These are phyloP conservation scores for Fusarium citri DNA, from an alignment of 2,329 filamentous ascomycete species.

Conservation along the genomic window DNA sequence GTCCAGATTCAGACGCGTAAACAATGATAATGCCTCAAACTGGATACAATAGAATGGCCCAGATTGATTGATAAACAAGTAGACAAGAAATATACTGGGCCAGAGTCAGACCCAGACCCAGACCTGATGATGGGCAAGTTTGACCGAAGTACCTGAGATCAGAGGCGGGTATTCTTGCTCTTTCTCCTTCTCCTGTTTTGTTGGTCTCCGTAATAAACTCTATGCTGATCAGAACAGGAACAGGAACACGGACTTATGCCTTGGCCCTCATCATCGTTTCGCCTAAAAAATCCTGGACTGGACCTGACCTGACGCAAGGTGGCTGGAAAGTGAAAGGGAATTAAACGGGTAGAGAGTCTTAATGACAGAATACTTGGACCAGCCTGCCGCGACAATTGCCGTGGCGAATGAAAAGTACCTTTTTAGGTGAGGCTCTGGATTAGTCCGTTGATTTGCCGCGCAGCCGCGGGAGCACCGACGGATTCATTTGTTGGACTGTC, in stretches of 20 bases:
- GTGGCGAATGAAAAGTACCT: not conserved
- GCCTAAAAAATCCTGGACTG: not conserved
- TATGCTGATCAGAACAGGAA: not conserved
- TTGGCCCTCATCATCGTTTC: not conserved
- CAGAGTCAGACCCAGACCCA: not conserved
- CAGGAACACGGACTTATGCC: not conserved
- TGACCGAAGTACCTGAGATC: not conserved
- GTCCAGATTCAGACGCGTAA: not conserved
- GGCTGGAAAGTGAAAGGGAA: not conserved
- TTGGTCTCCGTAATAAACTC: conserved; percentile 1
- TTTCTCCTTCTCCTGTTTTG: not conserved
- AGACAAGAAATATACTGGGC: not conserved
- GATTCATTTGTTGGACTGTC: not conserved
- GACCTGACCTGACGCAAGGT: not conserved
- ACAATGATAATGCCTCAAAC: not conserved
- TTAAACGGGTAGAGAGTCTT: not conserved
- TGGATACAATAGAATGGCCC: not conserved
- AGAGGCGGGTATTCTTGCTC: not conserved
- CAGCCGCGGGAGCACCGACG: not conserved
- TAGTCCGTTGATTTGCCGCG: not conserved
- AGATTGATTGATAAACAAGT: not conserved
- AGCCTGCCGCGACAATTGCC: not conserved
- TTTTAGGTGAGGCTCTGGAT: not conserved
- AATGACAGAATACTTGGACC: not conserved
- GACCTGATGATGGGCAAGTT: not conserved